phyloP scores from a whole-genome alignment of 129 eudicot species.

The Centella asiatica region DNA sequence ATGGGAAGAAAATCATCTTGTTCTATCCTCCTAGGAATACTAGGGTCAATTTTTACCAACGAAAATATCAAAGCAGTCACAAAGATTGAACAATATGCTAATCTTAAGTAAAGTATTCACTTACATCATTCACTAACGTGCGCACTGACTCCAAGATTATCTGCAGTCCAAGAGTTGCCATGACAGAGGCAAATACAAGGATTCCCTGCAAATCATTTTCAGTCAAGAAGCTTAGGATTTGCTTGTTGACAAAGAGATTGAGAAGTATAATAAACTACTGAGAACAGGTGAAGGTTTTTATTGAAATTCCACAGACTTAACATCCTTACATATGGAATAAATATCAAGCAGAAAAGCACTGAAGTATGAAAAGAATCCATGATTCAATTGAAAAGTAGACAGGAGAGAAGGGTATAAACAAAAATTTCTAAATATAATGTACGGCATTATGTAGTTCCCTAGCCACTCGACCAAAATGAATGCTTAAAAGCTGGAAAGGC shows the following conservation, averaged over 20 bases:
- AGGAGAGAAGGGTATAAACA: background rate
- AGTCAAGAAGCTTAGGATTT: constrained; percentile 4
- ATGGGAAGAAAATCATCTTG: background rate
- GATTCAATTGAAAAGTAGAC: background rate
- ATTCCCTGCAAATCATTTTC: constrained; percentile 50
- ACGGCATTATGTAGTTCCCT: no score
- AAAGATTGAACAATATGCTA: background rate
- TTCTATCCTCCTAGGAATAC: no score
- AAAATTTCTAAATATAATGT: no score
- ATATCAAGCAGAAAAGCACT: background rate
- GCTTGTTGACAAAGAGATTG: background rate
- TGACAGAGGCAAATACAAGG: constrained; percentile 86
- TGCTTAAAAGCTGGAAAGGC: no score
- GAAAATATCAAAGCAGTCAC: constrained; percentile 1
- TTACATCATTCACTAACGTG: constrained; percentile 50
- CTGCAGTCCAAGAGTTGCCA: constrained; percentile 90
- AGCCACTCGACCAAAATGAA: no score
- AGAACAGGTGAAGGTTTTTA: background rate
- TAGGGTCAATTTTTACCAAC: no score
- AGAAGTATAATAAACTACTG: background rate
- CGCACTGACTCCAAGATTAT: constrained; percentile 70
- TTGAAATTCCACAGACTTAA: background rate
- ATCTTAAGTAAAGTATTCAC: constrained; percentile 3
- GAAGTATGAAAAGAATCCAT: background rate
- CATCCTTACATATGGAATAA: background rate